Conservation (phyloP, 2,329 filamentous ascomycete species). For the Diaporthe velutina region DNA sequence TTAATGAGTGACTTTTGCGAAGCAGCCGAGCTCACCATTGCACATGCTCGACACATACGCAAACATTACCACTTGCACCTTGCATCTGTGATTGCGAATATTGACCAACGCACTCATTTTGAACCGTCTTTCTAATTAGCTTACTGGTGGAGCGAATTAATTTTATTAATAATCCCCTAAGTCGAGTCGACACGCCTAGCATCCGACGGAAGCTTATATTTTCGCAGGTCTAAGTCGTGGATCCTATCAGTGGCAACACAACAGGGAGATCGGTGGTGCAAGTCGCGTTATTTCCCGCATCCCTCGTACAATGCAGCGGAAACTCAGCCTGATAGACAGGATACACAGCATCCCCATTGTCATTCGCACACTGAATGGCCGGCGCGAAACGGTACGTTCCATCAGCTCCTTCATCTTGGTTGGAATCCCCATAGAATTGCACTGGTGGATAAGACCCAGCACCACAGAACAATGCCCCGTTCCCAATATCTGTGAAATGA, state of each 20-base stretch:
- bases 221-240: neutral
- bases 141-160: no score
- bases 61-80: no score
- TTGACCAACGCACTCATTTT: no score
- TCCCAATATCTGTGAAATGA: constrained; percentile 26
- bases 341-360: neutral
- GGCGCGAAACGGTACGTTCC: neutral
- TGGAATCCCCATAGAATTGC: constrained; percentile 34
- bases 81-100: no score
- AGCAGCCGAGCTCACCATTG: neutral
- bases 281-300: constrained; percentile 17
- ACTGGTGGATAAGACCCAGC: constrained; percentile 21
- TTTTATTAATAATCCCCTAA: no score
- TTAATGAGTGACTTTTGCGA: neutral
- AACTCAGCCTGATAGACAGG: constrained; percentile 5
- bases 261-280: constrained; percentile 19
- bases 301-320: constrained; percentile 17
- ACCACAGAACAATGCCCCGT: constrained; percentile 29
- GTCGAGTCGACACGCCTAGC: no score
- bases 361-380: neutral
- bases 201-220: no score
- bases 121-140: no score
- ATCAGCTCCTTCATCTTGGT: neutral
- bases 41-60: no score
- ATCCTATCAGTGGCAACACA: constrained; percentile 7